Percentiles rank a stretch among this genome's conserved stretches.
Conservation (phyloP, 192 early-diverging fungal species). For the Backusella parvicylindrica region DNA sequence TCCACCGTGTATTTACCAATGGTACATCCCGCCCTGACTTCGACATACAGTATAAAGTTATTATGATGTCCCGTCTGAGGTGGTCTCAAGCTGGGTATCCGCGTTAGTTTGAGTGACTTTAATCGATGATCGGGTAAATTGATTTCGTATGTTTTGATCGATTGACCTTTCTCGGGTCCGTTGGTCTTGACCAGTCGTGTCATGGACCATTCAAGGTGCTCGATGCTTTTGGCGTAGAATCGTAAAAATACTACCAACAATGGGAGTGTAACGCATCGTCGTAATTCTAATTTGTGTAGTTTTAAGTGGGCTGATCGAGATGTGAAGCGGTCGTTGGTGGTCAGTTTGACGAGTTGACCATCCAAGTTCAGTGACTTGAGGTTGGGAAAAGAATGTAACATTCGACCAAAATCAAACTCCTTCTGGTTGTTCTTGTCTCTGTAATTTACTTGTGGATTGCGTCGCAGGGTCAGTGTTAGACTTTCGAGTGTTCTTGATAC, state of each 20-base stretch:
- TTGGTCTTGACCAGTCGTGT: not conserved
- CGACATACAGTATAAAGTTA: not conserved
- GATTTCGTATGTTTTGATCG: not conserved
- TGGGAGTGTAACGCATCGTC: not conserved
- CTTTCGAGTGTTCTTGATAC: not conserved
- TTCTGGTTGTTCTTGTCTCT: not conserved
- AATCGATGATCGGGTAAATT: not conserved
- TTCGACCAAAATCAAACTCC: not conserved
- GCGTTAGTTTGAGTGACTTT: not conserved
- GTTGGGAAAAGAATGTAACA: not conserved
- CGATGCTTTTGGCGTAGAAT: not conserved
- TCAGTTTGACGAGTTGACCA: not conserved
- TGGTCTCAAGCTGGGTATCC: not conserved
- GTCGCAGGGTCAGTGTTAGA: not conserved
- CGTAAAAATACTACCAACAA: not conserved
- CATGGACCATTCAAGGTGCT: not conserved
- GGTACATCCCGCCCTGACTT: not conserved
- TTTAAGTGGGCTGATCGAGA: not conserved
- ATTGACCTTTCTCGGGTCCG: not conserved
- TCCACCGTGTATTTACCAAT: not conserved
- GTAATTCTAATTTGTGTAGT: not conserved
- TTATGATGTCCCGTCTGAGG: too few species aligned
- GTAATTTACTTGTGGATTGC: not conserved
- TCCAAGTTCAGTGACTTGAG: not conserved
- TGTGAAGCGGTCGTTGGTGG: not conserved